Conservation (phyloP, 192 early-diverging fungal genomes). For the Phycomyces blakesleeanus region DNA sequence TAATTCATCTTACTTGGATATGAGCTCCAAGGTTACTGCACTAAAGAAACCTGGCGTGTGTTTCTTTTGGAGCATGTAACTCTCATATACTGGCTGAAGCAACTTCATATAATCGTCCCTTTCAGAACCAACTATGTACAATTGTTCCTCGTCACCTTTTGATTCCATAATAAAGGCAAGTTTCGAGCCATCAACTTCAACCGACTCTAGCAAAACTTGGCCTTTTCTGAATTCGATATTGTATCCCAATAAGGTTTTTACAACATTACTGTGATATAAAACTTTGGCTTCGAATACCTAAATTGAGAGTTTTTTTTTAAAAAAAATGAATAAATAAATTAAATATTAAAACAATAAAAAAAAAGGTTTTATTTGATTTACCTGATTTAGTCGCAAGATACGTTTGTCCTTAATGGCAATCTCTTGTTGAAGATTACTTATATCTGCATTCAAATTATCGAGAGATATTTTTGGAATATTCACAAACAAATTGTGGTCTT, state of each 20-base stretch:
- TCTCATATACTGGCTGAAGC: not conserved
- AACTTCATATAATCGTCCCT: not conserved
- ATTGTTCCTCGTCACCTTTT: not conserved
- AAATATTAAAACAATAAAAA: not conserved
- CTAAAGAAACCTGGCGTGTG: not conserved
- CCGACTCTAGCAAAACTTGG: not conserved
- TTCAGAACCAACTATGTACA: not conserved
- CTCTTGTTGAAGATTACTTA: not conserved
- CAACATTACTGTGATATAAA: not conserved
- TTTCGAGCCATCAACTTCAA: not conserved
- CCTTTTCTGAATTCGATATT: not conserved
- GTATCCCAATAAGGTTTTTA: not conserved
- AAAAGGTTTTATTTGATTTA: not conserved
- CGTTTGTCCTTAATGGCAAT: not conserved
- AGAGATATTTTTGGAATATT: not conserved
- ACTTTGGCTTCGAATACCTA: not conserved
- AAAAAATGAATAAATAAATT: not conserved
- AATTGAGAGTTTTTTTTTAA: not conserved
- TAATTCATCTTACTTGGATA: not conserved
- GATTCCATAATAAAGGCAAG: not conserved
- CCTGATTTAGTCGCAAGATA: not conserved
- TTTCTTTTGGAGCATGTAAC: not conserved
- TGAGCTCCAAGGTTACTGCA: not conserved
- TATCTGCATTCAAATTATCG: not conserved
- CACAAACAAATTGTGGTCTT: not conserved